A percentile compares a stretch with the other conserved stretches of the same genome.
Conservation (phyloP, 768 basidiomycete genomes). For the Leucocoprinus birnbaumii region DNA sequence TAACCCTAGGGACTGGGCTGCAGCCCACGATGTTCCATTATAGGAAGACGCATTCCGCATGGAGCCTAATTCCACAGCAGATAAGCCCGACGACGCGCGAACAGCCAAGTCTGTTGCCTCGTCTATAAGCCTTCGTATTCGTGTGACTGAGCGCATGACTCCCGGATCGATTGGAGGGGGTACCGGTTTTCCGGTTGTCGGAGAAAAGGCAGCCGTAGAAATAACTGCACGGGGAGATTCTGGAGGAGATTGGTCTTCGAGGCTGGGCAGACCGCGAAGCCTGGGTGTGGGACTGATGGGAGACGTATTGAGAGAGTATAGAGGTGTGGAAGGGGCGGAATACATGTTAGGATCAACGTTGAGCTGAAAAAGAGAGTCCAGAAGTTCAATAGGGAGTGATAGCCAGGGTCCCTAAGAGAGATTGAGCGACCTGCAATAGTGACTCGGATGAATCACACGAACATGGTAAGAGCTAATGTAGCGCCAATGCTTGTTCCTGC, state of each 20-base stretch:
- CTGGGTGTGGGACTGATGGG: constrained; percentile 5
- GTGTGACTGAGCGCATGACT: constrained; percentile 73
- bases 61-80: constrained; percentile 69
- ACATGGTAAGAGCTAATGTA: constrained; percentile 93
- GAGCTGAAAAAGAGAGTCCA: constrained; percentile 76
- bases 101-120: constrained; percentile 88
- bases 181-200: constrained; percentile 61
- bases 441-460: constrained; percentile 28
- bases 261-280: constrained; percentile 17
- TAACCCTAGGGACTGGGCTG: constrained; percentile 62
- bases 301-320: constrained; percentile 21
- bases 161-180: constrained; percentile 91
- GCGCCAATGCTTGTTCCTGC: constrained; percentile 92
- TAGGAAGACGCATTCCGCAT: constrained; percentile 45
- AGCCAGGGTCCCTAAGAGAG: constrained; percentile 81
- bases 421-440: constrained; percentile 15
- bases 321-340: constrained; percentile 29
- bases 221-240: constrained; percentile 37
- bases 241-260: constrained; percentile 42
- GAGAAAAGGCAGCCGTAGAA: constrained; percentile 39
- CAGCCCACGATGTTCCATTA: constrained; percentile 53
- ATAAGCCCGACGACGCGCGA: constrained; percentile 82
- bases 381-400: constrained; percentile 80
- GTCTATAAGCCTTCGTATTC: constrained; percentile 81
- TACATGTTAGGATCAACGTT: constrained; percentile 69